A percentile compares a stretch with the other conserved stretches of the same genome.
Evolutionary conservation across 306 rosid genomes (phyloP).

Genomic region (Rosa lucieae): DNA sequence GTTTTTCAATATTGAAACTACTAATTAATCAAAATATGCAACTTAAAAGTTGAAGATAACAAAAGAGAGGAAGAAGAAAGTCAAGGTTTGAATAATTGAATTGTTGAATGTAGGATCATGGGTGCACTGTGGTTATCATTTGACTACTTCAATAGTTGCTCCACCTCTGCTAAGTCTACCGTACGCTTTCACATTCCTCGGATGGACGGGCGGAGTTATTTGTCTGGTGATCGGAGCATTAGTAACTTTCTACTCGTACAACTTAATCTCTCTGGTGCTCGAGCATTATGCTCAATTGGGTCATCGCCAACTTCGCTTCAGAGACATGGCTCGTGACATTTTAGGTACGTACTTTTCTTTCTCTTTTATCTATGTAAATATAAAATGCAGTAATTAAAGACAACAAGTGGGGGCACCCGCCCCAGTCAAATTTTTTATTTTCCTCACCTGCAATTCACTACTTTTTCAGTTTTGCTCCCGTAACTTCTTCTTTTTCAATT

Average conservation of each 20-base stretch:
- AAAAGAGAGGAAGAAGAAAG: background rate
- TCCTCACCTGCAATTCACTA: too few relatives aligned
- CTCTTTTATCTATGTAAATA: background rate
- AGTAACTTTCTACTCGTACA: constrained; percentile 84
- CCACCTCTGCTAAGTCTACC: constrained; percentile 81
- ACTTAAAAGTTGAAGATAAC: background rate
- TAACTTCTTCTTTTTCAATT: too few relatives aligned
- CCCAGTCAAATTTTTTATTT: too few relatives aligned
- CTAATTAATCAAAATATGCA: too few relatives aligned
- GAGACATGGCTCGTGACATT: constrained; percentile 77
- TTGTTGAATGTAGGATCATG: constrained; percentile 57
- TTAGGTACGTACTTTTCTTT: constrained; percentile 42
- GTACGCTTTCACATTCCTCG: constrained; percentile 67
- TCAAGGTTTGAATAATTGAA: background rate
- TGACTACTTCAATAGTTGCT: constrained; percentile 84
- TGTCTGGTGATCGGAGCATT: constrained; percentile 57
- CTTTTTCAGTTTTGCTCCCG: too few relatives aligned
- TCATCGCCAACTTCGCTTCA: constrained; percentile 73
- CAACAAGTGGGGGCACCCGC: too few relatives aligned
- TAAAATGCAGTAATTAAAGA: too few relatives aligned
- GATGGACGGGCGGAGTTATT: constrained; percentile 70
- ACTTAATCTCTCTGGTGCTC: constrained; percentile 65
- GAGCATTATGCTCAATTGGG: constrained; percentile 75
- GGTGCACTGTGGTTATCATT: constrained; percentile 84
- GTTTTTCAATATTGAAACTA: too few relatives aligned